These are phyloP conservation scores for Ophiostoma sp. DNA, from an alignment of 2,329 filamentous ascomycete species.

Conservation along the genomic window DNA sequence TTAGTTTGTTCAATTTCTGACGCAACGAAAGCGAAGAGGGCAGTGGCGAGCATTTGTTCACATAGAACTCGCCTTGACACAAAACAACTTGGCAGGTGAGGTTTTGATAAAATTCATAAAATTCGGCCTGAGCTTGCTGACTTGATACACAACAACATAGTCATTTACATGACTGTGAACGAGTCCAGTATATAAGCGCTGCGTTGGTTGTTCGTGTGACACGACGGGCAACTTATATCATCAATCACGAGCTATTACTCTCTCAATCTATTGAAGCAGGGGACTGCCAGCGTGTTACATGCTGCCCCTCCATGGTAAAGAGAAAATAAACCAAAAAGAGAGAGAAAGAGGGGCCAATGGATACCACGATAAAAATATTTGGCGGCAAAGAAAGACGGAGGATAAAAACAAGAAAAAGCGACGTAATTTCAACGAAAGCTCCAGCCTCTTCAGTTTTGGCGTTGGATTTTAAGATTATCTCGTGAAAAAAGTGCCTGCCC, in stretches of 20 bases:
- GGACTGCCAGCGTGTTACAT: background rate
- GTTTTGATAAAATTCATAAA: background rate
- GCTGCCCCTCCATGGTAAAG: background rate
- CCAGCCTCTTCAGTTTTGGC: constrained; percentile 1
- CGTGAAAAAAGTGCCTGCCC: background rate
- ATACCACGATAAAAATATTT: background rate
- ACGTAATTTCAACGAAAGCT: background rate
- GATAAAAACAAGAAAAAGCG: background rate
- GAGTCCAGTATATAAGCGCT: background rate
- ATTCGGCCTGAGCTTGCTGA: background rate
- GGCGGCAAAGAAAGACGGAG: background rate
- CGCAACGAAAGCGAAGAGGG: background rate
- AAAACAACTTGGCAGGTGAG: background rate
- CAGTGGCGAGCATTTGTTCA: background rate
- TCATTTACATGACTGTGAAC: background rate
- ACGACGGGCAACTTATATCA: background rate
- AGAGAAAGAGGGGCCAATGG: constrained; percentile 1
- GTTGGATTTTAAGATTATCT: constrained; percentile 2
- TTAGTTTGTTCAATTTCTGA: background rate
- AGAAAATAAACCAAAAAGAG: background rate
- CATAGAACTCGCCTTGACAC: background rate
- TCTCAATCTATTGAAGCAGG: background rate
- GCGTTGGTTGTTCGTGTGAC: background rate
- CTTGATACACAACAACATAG: background rate
- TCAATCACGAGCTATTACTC: background rate